Percentiles rank a stretch among this genome's conserved stretches.
Evolutionary conservation across 2,329 filamentous ascomycete genomes (phyloP).

Genomic region (Fusarium odoratissimum): DNA sequence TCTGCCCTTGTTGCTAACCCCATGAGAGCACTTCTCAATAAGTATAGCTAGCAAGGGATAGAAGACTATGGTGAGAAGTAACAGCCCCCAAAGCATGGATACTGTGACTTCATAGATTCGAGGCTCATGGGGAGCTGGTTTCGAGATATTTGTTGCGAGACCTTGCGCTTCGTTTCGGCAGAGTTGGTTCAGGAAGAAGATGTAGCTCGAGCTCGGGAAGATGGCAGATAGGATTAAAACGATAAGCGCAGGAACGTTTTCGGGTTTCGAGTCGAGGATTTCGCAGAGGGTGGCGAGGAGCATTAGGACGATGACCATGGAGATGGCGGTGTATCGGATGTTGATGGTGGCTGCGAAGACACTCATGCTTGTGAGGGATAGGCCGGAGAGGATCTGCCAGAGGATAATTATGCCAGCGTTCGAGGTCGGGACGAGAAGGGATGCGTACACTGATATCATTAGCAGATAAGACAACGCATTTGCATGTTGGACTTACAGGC

Average conservation of each 20-base stretch:
- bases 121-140: neutral
- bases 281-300: neutral
- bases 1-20: neutral
- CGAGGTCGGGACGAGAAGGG: neutral
- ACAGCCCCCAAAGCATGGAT: neutral
- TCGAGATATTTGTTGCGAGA: neutral
- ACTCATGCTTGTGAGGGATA: neutral
- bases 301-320: neutral
- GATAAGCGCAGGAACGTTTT: neutral
- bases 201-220: neutral
- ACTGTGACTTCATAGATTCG: neutral
- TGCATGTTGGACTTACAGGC: neutral
- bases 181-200: neutral
- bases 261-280: neutral
- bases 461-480: fast-evolving
- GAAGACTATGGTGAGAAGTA: neutral
- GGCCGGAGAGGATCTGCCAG: constrained; percentile 1
- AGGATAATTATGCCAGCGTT: neutral
- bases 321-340: constrained; percentile 1
- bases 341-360: constrained; percentile 2
- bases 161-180: neutral
- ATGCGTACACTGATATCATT: constrained; percentile 57
- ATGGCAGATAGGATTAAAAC: neutral
- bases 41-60: neutral
- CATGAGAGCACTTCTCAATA: neutral